phyloP scores from a whole-genome alignment of 2,329 filamentous ascomycete genomes.

The Incumbomyces delicatus region DNA sequence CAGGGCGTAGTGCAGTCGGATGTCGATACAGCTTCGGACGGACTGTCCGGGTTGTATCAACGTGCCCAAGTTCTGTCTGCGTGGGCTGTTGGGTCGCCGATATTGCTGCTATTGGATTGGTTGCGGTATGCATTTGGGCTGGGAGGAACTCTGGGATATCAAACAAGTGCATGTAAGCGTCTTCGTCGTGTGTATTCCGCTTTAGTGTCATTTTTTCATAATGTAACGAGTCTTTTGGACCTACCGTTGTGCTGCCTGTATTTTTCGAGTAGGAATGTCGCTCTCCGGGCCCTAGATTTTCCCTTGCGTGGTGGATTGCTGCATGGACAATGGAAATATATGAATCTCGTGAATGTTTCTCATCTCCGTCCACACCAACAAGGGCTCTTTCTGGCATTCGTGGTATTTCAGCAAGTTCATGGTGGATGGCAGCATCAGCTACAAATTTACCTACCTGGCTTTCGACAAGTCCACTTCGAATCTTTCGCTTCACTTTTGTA shows the following conservation, averaged over 20 bases:
- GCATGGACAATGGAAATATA: neutral
- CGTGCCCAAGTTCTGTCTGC: neutral
- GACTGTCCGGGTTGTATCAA: neutral
- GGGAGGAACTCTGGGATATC: neutral
- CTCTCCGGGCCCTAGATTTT: neutral
- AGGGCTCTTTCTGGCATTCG: neutral
- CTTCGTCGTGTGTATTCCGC: neutral
- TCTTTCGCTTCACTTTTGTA: neutral
- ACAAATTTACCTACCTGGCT: slow-evolving; percentile 2
- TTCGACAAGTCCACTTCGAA: neutral
- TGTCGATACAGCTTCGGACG: neutral
- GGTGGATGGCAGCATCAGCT: neutral
- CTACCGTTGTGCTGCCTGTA: neutral
- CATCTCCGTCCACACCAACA: slow-evolving; percentile 1
- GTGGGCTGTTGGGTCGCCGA: neutral
- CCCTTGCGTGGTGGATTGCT: neutral
- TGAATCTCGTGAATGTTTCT: slow-evolving; percentile 3
- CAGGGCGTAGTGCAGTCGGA: neutral
- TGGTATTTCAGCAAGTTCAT: slow-evolving; percentile 3
- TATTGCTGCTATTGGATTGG: neutral
- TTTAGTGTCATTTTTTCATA: neutral
- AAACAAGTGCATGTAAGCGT: slow-evolving; percentile 5
- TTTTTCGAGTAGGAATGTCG: neutral
- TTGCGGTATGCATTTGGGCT: neutral
- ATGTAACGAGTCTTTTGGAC: neutral